These are phyloP conservation scores for Colletotrichum sp. DNA, from an alignment of 2,329 filamentous ascomycete genomes.

Conservation along the genomic window DNA sequence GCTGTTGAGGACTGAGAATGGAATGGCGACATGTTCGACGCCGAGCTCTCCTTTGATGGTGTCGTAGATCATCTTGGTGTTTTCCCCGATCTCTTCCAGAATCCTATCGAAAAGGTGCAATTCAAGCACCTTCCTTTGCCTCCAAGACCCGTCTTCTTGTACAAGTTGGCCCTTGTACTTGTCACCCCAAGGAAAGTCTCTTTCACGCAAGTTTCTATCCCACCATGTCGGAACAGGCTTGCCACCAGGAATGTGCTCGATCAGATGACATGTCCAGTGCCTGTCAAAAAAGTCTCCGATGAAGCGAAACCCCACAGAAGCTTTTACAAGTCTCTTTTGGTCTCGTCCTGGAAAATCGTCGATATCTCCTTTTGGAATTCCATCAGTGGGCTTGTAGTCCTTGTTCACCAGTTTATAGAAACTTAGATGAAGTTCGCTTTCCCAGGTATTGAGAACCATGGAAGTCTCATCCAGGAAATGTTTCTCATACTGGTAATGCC, in stretches of 20 bases:
- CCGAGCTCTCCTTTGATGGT: neutral
- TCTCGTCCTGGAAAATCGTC: neutral
- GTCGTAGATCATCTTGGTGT: neutral
- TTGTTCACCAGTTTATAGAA: neutral
- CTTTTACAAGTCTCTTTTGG: neutral
- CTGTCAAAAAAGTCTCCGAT: neutral
- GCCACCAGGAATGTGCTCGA: neutral
- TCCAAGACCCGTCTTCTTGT: neutral
- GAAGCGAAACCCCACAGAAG: neutral
- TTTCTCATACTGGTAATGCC: neutral
- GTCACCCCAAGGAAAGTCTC: neutral
- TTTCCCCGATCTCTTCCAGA: neutral
- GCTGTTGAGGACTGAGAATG: neutral
- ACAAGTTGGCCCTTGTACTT: neutral
- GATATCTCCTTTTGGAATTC: neutral
- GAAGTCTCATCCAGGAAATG: neutral
- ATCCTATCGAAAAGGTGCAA: neutral
- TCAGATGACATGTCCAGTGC: neutral
- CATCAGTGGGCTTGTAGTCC: fast-evolving
- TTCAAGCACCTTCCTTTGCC: neutral
- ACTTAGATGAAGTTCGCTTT: neutral
- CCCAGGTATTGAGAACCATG: neutral
- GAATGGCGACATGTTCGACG: neutral
- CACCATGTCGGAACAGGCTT: neutral
- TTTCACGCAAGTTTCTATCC: fast-evolving